Percentiles rank a stretch among this genome's conserved stretches.
Conservation (phyloP, 2,329 filamentous ascomycete species). For the Corynespora cassiicola region DNA sequence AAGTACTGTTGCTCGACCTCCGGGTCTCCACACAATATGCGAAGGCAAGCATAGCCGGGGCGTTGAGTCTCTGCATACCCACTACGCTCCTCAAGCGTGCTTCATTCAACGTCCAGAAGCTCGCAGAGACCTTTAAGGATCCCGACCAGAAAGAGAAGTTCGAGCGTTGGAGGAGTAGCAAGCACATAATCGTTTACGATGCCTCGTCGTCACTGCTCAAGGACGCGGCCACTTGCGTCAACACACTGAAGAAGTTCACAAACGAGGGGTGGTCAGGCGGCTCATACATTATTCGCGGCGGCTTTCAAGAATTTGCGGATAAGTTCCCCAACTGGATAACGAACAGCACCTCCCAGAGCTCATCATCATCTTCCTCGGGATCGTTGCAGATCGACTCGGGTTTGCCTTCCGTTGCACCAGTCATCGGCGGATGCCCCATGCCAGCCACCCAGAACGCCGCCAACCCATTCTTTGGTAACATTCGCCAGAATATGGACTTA, state of each 20-base stretch:
- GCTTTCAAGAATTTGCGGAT: constrained; percentile 76
- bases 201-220: constrained; percentile 76
- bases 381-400: constrained; percentile 29
- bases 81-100: constrained; percentile 91
- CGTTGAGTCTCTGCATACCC: constrained; percentile 91
- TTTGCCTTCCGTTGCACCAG: constrained; percentile 67
- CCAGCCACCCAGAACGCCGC: constrained; percentile 71
- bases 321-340: constrained; percentile 68
- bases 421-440: constrained; percentile 89
- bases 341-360: constrained; percentile 45
- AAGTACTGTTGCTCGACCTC: constrained; percentile 80
- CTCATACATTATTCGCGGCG: constrained; percentile 78
- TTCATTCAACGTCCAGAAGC: constrained; percentile 86
- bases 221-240: constrained; percentile 80
- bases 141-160: constrained; percentile 75
- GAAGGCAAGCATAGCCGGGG: constrained; percentile 75
- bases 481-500: constrained; percentile 94
- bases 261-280: constrained; percentile 80
- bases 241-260: constrained; percentile 92
- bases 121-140: constrained; percentile 84
- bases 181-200: constrained; percentile 88
- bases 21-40: constrained; percentile 85
- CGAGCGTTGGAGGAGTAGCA: constrained; percentile 74
- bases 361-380: constrained; percentile 26
- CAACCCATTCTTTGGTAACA: constrained; percentile 95